phyloP scores from a whole-genome alignment of 1,284 basidiomycete species.

The Fomitiporia mediterranea region DNA sequence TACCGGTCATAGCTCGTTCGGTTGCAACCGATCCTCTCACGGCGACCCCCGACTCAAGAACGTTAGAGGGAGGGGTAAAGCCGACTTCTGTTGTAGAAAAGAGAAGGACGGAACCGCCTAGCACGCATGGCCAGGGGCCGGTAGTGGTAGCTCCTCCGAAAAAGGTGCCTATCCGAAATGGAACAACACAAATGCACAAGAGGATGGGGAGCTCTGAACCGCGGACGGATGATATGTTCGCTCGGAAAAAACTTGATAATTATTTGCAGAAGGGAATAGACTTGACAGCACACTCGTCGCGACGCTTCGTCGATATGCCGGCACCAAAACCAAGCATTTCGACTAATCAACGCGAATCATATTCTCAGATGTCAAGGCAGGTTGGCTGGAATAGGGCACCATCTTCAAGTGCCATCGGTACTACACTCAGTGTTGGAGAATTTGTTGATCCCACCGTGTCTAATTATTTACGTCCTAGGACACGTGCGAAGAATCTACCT shows the following conservation, averaged over 20 bases:
- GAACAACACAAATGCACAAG: background rate
- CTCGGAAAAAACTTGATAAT: constrained; percentile 21
- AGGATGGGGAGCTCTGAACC: background rate
- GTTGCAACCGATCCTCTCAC: background rate
- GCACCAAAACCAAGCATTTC: background rate
- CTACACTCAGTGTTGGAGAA: background rate
- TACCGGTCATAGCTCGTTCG: background rate
- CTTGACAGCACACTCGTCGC: constrained; percentile 16
- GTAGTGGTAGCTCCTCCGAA: background rate
- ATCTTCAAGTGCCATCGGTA: too few species aligned
- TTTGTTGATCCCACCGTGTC: background rate
- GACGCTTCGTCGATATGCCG: constrained; percentile 4
- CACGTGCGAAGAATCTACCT: background rate
- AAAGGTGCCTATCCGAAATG: background rate
- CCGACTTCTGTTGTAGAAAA: background rate
- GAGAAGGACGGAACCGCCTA: background rate
- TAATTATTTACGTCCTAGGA: background rate
- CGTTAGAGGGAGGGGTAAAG: background rate
- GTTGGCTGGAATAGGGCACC: background rate
- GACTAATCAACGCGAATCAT: background rate
- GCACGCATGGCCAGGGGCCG: background rate
- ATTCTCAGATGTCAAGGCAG: background rate
- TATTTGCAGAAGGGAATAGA: constrained; percentile 21
- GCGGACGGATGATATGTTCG: constrained; percentile 21
- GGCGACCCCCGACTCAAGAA: background rate